Evolutionary conservation across 495 filamentous ascomycete genomes (phyloP), one percentile per base, ranked within the genome.

Genomic region (Hyaloscypha bicolor): DNA sequence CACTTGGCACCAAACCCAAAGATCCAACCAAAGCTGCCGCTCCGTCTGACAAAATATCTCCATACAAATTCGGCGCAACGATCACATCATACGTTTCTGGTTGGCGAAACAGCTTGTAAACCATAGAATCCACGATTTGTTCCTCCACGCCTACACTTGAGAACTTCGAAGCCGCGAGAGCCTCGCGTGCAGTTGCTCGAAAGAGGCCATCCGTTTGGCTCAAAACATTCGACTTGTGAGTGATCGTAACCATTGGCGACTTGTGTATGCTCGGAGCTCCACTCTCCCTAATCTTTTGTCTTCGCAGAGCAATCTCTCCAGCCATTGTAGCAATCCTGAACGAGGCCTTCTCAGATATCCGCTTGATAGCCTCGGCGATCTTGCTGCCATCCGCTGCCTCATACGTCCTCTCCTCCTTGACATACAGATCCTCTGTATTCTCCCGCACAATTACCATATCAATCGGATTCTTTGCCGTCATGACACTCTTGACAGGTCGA

Each of bases 81-180:
- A 99, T 95, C 64, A 99, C 96, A 76, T 99, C 95, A 87, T 98
- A 99, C 72, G 86, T 87, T 69, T 87, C 86, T 57, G 95, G 95
- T 79, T 97, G 91, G 19, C 93, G 93, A 88, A 98, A 97, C 55
- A 99, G 89, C 84, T 98, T 98, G 86, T 99, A 99, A 51, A 98
- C 93, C 95, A 99, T 99, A 48, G 88, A 91, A 78, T 99, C 95
- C 65, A 99, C 94, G 71, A 99, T 99, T 84, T 99, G 95, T 84
- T 99, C 95, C 76, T 99, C 96, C 58, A 96, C 86, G 31, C 80
- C 79, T 35, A 98, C 81, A 37, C 74, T 78, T 2, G 73, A 73
- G 79, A 89, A 95, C 65, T 81, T 84, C 29, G 85, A 71, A 37
- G 80, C 82, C 30, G 87, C 83, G 21, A 97, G 91, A 12, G 91